A percentile compares a stretch with the other conserved stretches of the same genome.
Evolutionary conservation across 2,329 filamentous ascomycete genomes (phyloP).

Genomic region (Colletotrichum sojae): DNA sequence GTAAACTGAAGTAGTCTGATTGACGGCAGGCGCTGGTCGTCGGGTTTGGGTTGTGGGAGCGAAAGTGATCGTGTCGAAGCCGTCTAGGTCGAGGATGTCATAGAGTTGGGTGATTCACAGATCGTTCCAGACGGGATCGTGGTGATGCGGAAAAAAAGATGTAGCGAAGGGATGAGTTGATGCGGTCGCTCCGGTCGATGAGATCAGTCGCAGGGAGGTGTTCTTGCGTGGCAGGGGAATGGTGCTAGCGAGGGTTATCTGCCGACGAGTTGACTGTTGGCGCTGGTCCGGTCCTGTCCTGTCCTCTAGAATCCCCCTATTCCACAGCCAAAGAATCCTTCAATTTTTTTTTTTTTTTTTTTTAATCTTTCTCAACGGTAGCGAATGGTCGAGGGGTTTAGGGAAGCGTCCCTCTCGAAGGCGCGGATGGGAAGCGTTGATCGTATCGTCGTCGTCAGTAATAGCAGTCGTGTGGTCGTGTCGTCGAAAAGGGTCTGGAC

Average conservation of each 20-base stretch:
- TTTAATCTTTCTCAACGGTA: not conserved
- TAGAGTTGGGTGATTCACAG: constrained; percentile 18
- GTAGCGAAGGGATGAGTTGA: constrained; percentile 16
- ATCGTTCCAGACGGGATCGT: constrained; percentile 35
- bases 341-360: too few species aligned
- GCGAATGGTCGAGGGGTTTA: constrained; percentile 25
- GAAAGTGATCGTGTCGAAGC: constrained; percentile 2
- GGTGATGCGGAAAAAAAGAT: constrained; percentile 1
- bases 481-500: constrained; percentile 26
- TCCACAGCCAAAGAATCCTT: not conserved
- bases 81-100: constrained; percentile 37
- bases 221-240: constrained; percentile 33
- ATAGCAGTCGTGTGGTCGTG: constrained; percentile 2
- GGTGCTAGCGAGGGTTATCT: constrained; percentile 38
- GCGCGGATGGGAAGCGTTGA: constrained; percentile 13
- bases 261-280: constrained; percentile 17
- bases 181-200: constrained; percentile 19
- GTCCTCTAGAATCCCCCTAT: constrained; percentile 2
- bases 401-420: constrained; percentile 32
- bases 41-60: constrained; percentile 14
- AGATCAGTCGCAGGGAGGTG: constrained; percentile 12
- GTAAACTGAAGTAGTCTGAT: constrained; percentile 4
- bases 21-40: constrained; percentile 10
- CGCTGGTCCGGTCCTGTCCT: constrained; percentile 15
- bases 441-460: constrained; percentile 31